These are phyloP conservation scores for Wickerhamiella domercqiae DNA, from an alignment of 805 yeast genomes.

Conservation along the genomic window DNA sequence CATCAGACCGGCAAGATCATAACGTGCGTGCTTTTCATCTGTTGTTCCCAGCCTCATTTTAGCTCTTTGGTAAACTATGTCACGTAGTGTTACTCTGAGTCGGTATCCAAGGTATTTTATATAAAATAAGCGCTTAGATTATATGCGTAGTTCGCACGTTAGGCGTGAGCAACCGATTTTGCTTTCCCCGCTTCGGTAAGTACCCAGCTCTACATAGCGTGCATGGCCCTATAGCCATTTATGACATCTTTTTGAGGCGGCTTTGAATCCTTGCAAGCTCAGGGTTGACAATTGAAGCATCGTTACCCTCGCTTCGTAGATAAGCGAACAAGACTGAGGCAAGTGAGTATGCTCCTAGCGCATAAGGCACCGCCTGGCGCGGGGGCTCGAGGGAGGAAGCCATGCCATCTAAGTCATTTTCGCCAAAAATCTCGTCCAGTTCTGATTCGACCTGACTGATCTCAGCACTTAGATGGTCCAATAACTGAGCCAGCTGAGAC, in stretches of 20 bases:
- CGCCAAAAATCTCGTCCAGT: conserved; percentile 11
- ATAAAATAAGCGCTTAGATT: too few species aligned
- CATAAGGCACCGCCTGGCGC: conserved; percentile 12
- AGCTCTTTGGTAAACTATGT: too few species aligned
- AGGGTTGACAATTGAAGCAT: conserved; percentile 39
- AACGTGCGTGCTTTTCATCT: conserved; percentile 14
- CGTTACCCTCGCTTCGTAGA: conserved; percentile 42
- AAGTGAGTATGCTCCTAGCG: conserved; percentile 32
- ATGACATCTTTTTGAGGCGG: too few species aligned
- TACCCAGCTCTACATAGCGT: too few species aligned
- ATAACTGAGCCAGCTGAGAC: conserved; percentile 6
- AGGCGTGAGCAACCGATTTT: too few species aligned
- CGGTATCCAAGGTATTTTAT: too few species aligned
- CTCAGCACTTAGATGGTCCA: conserved; percentile 12
- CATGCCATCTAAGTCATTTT: conserved; percentile 10
- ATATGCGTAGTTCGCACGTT: too few species aligned
- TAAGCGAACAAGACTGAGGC: conserved; percentile 45
- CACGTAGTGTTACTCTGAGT: too few species aligned
- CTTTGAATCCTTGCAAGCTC: conserved; percentile 30
- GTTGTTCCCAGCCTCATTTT: background rate
- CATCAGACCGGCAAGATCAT: conserved; percentile 5
- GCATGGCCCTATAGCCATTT: too few species aligned
- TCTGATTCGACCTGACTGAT: conserved; percentile 10
- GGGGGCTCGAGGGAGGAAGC: background rate
- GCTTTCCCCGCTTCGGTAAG: too few species aligned